Base-by-base conservation (phyloP, 345 rosid genomes). In the Bretschneidera sinensis region DNA sequence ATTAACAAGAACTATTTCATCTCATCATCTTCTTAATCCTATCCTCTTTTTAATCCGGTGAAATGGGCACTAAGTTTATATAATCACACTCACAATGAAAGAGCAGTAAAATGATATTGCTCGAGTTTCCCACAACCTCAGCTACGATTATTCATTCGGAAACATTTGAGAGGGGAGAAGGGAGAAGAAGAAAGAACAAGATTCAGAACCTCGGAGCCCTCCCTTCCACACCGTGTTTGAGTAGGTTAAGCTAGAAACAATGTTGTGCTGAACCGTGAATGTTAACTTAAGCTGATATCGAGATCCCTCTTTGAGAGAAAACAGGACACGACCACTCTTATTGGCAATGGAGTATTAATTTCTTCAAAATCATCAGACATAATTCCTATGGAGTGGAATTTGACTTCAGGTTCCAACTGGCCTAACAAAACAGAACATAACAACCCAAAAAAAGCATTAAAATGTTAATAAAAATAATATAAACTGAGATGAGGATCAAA, bases 331-430 rank as follows among this genome's bases (percentile, higher is more conserved):
- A 22, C 67, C 65, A 24, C 25, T 69, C 57, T 28, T 70, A 51
- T 55, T 77, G 84, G 80, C 62, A 82, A 59, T 9, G 77, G 77
- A 65, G 78, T 72, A 55, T 11, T 68, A 18, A 70, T 53, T 70
- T 79, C 83, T 55, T 77, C 81, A 45, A 72, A 31, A 54, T 79
- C 81, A 67, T 68, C 71, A n/a, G 80, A 77, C 34, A 82, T 64
- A 16, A 82, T 79, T 57, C 84, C 84, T 20, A 82, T 70, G 47
- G 80, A 70, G 43, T 77, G 79, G 66, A 82, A 79, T 54, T 73
- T 77, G 43, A 82, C 84, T 66, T 77, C 81, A 43, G 87, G 82
- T 55, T 77, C 87, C 78, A 68, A 71, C 72, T 74, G 73, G 21
- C 72, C 84, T 79, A 53, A 55, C n/a, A 70, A 73, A n/a, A 31